Evolutionary conservation across 345 rosid genomes (phyloP).

Genomic region (Heritiera littoralis): DNA sequence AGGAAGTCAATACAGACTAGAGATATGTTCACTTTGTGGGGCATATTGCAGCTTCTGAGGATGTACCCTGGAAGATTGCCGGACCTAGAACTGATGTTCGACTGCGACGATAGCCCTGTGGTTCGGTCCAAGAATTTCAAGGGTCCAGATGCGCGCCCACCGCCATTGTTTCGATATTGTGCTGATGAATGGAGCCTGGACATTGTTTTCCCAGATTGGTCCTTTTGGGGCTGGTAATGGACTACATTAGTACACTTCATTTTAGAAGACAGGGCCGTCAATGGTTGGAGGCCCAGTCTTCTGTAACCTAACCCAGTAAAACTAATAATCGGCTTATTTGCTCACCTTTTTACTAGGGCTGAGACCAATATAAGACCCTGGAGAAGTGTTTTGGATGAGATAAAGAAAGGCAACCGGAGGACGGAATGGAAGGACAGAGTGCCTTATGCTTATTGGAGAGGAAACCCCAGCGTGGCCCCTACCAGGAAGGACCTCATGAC

Average conservation of each 20-base stretch:
- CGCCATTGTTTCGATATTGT: constrained; percentile 70
- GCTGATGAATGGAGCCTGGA: constrained; percentile 51
- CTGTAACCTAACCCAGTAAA: neutral
- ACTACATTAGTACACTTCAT: too few relatives aligned
- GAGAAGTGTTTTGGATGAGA: constrained; percentile 37
- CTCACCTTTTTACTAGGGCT: constrained; percentile 28
- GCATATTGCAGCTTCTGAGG: constrained; percentile 68
- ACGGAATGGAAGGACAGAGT: constrained; percentile 57
- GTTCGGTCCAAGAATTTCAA: constrained; percentile 36
- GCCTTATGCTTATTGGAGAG: constrained; percentile 67
- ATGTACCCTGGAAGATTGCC: constrained; percentile 69
- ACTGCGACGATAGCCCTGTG: constrained; percentile 53
- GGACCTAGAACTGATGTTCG: constrained; percentile 78
- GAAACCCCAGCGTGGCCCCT: constrained; percentile 44
- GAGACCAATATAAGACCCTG: constrained; percentile 69
- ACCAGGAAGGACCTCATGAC: constrained; percentile 44
- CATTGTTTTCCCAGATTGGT: constrained; percentile 79
- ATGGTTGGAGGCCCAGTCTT: neutral
- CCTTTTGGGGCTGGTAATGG: constrained; percentile 86
- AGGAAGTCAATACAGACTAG: constrained; percentile 48
- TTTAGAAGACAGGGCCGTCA: too few relatives aligned
- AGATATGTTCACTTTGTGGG: constrained; percentile 65
- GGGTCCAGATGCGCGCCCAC: constrained; percentile 42
- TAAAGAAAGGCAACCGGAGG: constrained; percentile 42
- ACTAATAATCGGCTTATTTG: neutral